A percentile compares a stretch with the other conserved stretches of the same genome.
phyloP scores from a whole-genome alignment of 371 early-diverging fungal species.

The Mucor sp. region DNA sequence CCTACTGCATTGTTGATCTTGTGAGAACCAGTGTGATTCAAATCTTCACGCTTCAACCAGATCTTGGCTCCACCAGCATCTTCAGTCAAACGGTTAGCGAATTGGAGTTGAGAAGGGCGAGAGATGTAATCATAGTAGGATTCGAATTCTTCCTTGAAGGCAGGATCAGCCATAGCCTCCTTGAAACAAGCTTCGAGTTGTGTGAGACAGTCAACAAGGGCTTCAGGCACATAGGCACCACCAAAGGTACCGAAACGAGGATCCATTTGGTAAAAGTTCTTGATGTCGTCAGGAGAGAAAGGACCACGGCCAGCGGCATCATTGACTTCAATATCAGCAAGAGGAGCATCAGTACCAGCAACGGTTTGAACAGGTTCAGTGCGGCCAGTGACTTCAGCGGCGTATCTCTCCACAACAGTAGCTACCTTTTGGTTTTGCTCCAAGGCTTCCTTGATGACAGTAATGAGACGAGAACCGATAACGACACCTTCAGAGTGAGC shows the following conservation, averaged over 20 bases:
- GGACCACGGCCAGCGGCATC: constrained; percentile 30
- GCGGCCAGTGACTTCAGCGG: constrained; percentile 66
- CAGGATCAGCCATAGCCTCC: constrained; percentile 80
- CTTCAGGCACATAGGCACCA: constrained; percentile 96
- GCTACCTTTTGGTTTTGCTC: constrained; percentile 49
- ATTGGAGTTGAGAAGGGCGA: constrained; percentile 86
- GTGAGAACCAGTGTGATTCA: constrained; percentile 98
- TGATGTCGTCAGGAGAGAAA: constrained; percentile 30
- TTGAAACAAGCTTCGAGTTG: constrained; percentile 87
- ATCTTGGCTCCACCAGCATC: constrained; percentile 86
- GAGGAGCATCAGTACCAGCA: constrained; percentile 26
- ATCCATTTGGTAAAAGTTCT: constrained; percentile 56
- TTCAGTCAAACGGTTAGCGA: constrained; percentile 84
- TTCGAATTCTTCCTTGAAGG: constrained; percentile 89
- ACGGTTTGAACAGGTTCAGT: constrained; percentile 28
- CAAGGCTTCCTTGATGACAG: constrained; percentile 68
- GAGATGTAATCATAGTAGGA: constrained; percentile 91
- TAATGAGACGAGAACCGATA: constrained; percentile 91
- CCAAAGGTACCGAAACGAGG: constrained; percentile 94
- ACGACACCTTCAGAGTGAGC: constrained; percentile 93
- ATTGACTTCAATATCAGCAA: constrained; percentile 41
- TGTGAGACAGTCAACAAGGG: constrained; percentile 88
- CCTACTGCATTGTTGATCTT: constrained; percentile 98
- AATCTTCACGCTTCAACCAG: constrained; percentile 98
- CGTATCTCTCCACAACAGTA: constrained; percentile 59